Conservation (phyloP, 164 flowering plant genomes). For the Platanus orientalis region DNA sequence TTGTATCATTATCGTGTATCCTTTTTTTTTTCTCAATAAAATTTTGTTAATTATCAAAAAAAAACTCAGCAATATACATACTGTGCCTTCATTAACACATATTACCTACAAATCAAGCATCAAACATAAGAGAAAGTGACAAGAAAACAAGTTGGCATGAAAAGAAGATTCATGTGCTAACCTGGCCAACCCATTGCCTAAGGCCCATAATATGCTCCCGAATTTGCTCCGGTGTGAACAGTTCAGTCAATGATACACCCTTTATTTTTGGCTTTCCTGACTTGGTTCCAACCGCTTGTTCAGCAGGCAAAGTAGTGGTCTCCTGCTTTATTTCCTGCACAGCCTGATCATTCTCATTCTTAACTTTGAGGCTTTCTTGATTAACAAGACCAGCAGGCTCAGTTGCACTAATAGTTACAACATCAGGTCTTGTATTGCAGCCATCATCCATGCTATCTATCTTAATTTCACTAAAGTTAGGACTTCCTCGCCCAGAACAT, state of each 20-base stretch:
- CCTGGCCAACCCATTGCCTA: constrained; percentile 99
- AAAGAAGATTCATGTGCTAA: constrained; percentile 21
- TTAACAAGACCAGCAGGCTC: constrained; percentile 37
- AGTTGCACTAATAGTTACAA: constrained; percentile 25
- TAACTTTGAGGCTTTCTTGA: constrained; percentile 28
- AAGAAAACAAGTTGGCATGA: neutral
- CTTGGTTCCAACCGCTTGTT: constrained; percentile 46
- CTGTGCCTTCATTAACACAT: no score
- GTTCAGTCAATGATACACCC: constrained; percentile 90
- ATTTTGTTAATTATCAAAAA: no score
- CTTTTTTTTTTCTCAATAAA: no score
- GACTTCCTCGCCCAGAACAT: constrained; percentile 29
- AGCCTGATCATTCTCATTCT: constrained; percentile 18
- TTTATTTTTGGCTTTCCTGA: constrained; percentile 91
- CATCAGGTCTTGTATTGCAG: constrained; percentile 29
- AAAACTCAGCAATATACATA: no score
- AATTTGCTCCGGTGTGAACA: constrained; percentile 96
- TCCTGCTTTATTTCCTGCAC: constrained; percentile 36
- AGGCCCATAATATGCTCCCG: constrained; percentile 82
- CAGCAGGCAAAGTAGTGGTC: constrained; percentile 31
- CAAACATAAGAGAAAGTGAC: neutral
- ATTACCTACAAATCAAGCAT: no score
- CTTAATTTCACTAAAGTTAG: constrained; percentile 28
- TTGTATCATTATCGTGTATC: no score
- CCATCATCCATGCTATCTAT: constrained; percentile 31